Conservation (phyloP, 441 rosid species). For the Jatropha podagrica region DNA sequence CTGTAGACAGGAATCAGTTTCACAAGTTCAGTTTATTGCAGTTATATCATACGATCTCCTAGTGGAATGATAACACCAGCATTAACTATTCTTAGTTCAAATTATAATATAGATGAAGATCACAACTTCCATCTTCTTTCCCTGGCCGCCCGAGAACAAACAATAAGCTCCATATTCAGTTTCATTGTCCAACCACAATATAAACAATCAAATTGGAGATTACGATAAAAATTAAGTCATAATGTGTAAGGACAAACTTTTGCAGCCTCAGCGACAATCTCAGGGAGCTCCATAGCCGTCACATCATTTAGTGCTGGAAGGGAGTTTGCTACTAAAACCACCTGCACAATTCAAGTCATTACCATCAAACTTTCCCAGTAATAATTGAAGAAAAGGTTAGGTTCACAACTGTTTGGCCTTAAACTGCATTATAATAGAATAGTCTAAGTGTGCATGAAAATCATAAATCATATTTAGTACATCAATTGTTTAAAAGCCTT, state of each 20-base stretch:
- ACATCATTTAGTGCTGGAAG: conserved; percentile 96
- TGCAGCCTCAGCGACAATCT: conserved; percentile 96
- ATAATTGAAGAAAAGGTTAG: conserved; percentile 10
- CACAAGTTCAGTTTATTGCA: conserved; percentile 1
- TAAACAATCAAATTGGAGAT: neutral
- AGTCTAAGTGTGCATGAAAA: neutral
- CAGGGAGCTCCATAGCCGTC: conserved; percentile 99
- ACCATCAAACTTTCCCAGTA: conserved; percentile 9
- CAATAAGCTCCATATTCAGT: conserved; percentile 4
- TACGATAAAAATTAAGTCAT: neutral
- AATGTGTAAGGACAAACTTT: conserved; percentile 51
- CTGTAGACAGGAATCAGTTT: conserved; percentile 43
- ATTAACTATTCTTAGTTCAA: neutral
- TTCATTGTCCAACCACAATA: conserved; percentile 6
- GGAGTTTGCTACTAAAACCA: conserved; percentile 95
- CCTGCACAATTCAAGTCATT: conserved; percentile 47
- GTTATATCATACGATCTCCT: conserved; percentile 1
- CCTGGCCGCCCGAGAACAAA: neutral
- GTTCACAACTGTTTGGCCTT: neutral
- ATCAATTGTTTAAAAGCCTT: conserved; percentile 1
- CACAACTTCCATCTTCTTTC: neutral
- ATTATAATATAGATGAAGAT: neutral
- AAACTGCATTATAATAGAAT: neutral
- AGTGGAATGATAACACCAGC: neutral
- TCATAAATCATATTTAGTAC: neutral